Conservation (phyloP, 1,284 basidiomycete species). For the Spongiforma sp. region DNA sequence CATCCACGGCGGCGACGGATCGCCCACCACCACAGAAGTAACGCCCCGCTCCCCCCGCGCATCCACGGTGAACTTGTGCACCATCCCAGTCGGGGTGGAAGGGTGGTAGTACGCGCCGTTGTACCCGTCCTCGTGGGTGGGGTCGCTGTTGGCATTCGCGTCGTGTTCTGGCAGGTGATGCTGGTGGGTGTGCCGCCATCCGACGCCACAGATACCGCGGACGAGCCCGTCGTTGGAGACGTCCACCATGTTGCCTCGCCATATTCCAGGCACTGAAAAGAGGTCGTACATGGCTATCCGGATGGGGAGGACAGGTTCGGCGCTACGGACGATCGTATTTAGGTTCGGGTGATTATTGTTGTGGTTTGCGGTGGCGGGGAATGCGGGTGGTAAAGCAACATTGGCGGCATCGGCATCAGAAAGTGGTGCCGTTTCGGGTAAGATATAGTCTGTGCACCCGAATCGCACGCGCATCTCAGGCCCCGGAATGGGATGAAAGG, state of each 20-base stretch:
- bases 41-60: conserved; percentile 10
- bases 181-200: background rate
- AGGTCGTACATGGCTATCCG: conserved; percentile 13
- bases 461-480: conserved; percentile 6
- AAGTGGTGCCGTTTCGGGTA: background rate
- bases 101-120: too few species aligned
- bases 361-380: too few species aligned
- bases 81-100: background rate
- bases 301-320: conserved; percentile 18
- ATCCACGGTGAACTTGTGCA: conserved; percentile 24
- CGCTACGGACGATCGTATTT: conserved; percentile 10
- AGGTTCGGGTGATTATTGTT: background rate
- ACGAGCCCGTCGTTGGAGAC: conserved; percentile 23
- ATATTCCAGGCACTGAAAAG: conserved; percentile 13
- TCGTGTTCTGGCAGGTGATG: too few species aligned
- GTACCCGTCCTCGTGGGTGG: too few species aligned
- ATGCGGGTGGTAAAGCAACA: too few species aligned
- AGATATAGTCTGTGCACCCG: conserved; percentile 23
- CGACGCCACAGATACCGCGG: conserved; percentile 18
- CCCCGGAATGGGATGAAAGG: background rate
- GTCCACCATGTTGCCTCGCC: conserved; percentile 18
- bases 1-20: conserved; percentile 19
- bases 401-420: too few species aligned
- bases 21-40: background rate
- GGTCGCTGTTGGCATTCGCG: too few species aligned